Base-by-base conservation (phyloP, 768 basidiomycete species). In the Auricularia sp. region DNA sequence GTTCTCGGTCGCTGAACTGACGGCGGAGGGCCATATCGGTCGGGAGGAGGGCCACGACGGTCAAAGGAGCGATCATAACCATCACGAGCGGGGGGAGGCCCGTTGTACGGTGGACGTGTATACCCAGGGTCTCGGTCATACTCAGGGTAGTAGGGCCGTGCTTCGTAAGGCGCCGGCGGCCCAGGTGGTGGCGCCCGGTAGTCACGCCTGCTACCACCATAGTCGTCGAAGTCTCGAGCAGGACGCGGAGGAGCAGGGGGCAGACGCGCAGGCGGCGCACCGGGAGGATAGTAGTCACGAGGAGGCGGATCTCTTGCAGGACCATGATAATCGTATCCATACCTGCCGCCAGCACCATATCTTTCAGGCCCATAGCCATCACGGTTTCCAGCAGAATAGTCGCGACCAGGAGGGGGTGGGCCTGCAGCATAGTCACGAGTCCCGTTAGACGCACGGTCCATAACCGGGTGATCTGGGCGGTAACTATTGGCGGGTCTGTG, bases 201-300 rank as follows among this genome's bases (percentile, higher is more conserved):
- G 54, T 71, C 69, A 11, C 68, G 61, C 70, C 86, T 81, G 68
- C 39, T 29, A 29, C 29, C 39, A 14, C 85, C 86, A 74, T 87
- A 85, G 65, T 90, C 89, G 45, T 87, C 79, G 70, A 83, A 84
- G 11, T 89, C 89, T 68, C 88, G 80, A 16, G 87, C 82, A 62
- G 89, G 77, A 54, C 47, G 45, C 54, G 63, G 33, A 24, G 62
- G 76, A 18, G 83, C 84, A 14, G 79, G 77, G 64, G 85, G 84
- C 65, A 87, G 63, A 62, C 56, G 35, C 39, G 89, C 77, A 54
- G 45, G 33, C 47, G 63, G 33, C 47, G 58, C 75, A 16, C 82
- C 84, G 13, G 79, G 76, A 64, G 85, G 84, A 65, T 87, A 63
- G 56, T 64, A 64, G 61, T 68, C 89, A 44, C 87, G 79, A 21